These are phyloP conservation scores for Incumbomyces delicatus DNA, from an alignment of 2,329 filamentous ascomycete species.

Conservation along the genomic window DNA sequence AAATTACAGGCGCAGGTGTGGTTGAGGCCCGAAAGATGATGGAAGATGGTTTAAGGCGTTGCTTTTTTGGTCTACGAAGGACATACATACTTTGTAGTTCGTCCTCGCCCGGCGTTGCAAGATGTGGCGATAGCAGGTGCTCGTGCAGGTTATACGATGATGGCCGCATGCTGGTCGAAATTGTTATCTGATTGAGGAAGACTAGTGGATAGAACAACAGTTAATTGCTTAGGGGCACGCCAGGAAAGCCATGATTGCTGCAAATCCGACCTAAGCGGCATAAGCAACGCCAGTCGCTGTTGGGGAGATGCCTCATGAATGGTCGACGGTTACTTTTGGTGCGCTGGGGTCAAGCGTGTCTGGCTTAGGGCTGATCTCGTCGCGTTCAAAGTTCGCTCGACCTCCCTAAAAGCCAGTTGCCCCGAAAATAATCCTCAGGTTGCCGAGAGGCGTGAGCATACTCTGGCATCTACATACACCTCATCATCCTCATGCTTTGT, in stretches of 20 bases:
- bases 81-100: too few species aligned
- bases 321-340: not conserved
- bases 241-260: not conserved
- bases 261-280: too few species aligned
- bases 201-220: too few species aligned
- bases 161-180: too few species aligned
- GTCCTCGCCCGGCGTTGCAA: too few species aligned
- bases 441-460: slow-evolving; percentile 2
- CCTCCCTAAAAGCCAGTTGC: slow-evolving; percentile 1
- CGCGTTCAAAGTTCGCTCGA: slow-evolving; percentile 6
- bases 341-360: not conserved
- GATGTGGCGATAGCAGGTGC: not conserved
- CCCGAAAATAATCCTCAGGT: slow-evolving; percentile 2
- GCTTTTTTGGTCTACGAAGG: too few species aligned
- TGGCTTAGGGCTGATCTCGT: not conserved
- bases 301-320: not conserved
- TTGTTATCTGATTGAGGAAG: not conserved
- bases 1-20: too few species aligned
- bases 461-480: too few species aligned
- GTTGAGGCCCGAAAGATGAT: too few species aligned
- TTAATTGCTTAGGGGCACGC: slow-evolving; percentile 3
- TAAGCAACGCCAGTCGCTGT: not conserved
- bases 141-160: not conserved
- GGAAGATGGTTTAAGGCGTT: too few species aligned
- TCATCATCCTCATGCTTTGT: too few species aligned